These are phyloP conservation scores for Neurospora intermedia DNA, from an alignment of 495 filamentous ascomycete species.

Conservation along the genomic window DNA sequence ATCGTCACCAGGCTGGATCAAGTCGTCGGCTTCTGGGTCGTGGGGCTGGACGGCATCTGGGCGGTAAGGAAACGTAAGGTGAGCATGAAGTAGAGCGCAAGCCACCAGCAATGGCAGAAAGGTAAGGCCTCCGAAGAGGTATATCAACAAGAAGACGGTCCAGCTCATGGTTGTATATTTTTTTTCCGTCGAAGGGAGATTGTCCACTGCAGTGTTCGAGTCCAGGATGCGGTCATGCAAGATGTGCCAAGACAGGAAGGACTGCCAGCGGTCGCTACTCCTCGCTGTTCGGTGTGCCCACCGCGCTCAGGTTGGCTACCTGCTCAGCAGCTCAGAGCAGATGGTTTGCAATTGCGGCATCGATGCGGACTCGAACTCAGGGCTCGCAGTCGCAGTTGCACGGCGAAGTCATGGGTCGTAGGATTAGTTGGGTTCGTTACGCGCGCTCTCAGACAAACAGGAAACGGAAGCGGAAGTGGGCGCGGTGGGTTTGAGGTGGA, in stretches of 20 bases:
- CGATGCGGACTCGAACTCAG: constrained; percentile 7
- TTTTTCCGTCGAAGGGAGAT: neutral
- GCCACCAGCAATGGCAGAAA: constrained; percentile 68
- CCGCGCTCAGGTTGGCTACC: constrained; percentile 16
- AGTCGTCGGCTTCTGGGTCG: constrained; percentile 22
- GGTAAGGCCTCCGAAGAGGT: constrained; percentile 82
- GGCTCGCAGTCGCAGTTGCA: neutral
- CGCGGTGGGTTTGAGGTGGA: neutral
- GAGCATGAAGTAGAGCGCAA: constrained; percentile 55
- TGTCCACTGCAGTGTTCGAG: neutral
- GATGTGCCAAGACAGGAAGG: neutral
- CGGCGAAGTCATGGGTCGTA: neutral
- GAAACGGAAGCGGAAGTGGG: neutral
- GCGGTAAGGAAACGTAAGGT: constrained; percentile 53
- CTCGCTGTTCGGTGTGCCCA: neutral
- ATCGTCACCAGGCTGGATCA: constrained; percentile 41
- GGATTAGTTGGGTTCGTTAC: neutral
- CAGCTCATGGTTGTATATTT: constrained; percentile 50
- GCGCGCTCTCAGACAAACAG: neutral
- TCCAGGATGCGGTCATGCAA: neutral
- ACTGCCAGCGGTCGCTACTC: neutral
- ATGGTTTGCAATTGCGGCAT: constrained; percentile 12
- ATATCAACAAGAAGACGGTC: constrained; percentile 59
- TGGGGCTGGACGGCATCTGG: constrained; percentile 21
- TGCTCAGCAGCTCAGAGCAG: constrained; percentile 8